phyloP scores from a whole-genome alignment of 306 rosid species.

The Sicyos baderoa region DNA sequence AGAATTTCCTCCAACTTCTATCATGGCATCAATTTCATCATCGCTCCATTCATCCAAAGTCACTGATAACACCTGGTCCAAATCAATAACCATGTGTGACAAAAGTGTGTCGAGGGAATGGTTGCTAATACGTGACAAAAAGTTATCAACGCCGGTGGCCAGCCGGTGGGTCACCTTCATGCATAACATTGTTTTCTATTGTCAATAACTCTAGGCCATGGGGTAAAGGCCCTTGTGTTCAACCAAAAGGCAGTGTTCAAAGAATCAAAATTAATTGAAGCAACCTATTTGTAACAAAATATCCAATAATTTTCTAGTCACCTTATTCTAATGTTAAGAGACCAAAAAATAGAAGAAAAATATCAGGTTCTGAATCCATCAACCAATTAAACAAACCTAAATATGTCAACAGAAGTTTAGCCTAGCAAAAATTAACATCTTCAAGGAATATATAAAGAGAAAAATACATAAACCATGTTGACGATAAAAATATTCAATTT shows the following conservation, averaged over 20 bases:
- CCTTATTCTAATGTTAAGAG: not conserved
- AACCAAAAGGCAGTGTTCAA: not conserved
- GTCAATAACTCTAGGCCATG: not conserved
- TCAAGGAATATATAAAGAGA: not conserved
- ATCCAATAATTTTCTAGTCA: not conserved
- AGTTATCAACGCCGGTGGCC: not conserved
- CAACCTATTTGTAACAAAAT: not conserved
- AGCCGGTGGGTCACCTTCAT: not conserved
- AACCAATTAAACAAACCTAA: not conserved
- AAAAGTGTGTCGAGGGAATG: not conserved
- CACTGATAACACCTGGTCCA: conserved; percentile 78
- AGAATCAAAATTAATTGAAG: not conserved
- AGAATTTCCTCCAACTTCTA: conserved; percentile 92
- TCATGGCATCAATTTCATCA: conserved; percentile 84
- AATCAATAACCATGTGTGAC: conserved; percentile 10
- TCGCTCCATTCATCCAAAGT: conserved; percentile 95
- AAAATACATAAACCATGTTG: not conserved
- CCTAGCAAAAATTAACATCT: not conserved
- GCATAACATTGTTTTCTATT: not conserved
- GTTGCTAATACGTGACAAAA: not conserved
- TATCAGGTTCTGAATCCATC: not conserved
- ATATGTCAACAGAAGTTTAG: not conserved
- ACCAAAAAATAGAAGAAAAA: not conserved
- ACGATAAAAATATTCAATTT: not conserved
- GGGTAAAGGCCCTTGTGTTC: not conserved